These are phyloP conservation scores for Cladosporium sp. DNA, from an alignment of 2,329 filamentous ascomycete species.

Conservation along the genomic window DNA sequence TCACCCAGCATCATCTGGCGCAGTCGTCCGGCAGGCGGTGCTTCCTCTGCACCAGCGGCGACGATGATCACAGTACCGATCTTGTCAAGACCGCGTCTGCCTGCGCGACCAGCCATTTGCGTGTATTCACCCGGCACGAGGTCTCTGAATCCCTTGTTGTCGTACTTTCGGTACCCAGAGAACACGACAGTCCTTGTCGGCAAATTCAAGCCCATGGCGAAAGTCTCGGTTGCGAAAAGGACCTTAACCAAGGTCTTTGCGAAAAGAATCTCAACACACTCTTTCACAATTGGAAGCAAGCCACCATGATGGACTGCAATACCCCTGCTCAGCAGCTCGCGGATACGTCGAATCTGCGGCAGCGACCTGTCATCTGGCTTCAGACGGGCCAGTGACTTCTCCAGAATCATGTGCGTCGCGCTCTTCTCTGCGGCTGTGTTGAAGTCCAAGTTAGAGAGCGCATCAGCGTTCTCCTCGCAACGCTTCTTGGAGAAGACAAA, in stretches of 20 bases:
- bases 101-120: constrained; percentile 95
- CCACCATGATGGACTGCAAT: constrained; percentile 97
- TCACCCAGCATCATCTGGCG: constrained; percentile 94
- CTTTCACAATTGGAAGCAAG: constrained; percentile 92
- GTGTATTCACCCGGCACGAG: constrained; percentile 94
- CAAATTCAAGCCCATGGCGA: constrained; percentile 96
- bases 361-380: constrained; percentile 84
- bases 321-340: constrained; percentile 80
- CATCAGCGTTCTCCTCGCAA: constrained; percentile 95
- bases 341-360: constrained; percentile 86
- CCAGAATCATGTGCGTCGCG: constrained; percentile 93
- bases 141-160: constrained; percentile 87
- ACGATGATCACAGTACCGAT: constrained; percentile 96
- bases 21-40: constrained; percentile 76
- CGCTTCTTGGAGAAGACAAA: constrained; percentile 99
- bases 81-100: constrained; percentile 84
- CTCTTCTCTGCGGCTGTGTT: constrained; percentile 93
- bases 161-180: constrained; percentile 93
- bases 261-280: constrained; percentile 95
- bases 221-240: constrained; percentile 95
- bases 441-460: constrained; percentile 91
- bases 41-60: constrained; percentile 73
- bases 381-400: constrained; percentile 86
- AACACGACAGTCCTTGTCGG: constrained; percentile 97
- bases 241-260: constrained; percentile 94